These are phyloP conservation scores for Leucogyrophana mollusca DNA, from an alignment of 768 basidiomycete genomes.

Conservation along the genomic window DNA sequence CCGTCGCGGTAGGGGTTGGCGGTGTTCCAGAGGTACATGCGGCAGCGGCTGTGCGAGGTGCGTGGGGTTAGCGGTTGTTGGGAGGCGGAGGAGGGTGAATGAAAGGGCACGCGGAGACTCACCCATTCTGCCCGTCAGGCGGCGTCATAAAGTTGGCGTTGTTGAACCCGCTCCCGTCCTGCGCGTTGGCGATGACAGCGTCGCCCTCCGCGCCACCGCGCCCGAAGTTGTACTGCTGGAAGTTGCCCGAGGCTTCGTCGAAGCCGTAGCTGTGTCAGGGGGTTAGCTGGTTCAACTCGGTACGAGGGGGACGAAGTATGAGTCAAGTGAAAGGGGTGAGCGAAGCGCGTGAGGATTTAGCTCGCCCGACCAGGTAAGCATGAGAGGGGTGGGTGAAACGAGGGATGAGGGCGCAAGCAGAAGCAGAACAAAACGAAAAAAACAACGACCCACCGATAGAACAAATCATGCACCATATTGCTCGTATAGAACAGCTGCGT, in stretches of 20 bases:
- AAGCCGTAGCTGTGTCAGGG: slow-evolving; percentile 73
- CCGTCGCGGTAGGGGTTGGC: slow-evolving; percentile 90
- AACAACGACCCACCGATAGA: slow-evolving; percentile 59
- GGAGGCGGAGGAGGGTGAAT: not conserved
- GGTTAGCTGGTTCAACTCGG: not conserved
- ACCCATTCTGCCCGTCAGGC: slow-evolving; percentile 80
- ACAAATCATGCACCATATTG: slow-evolving; percentile 81
- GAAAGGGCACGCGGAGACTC: slow-evolving; percentile 5
- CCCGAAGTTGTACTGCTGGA: slow-evolving; percentile 97
- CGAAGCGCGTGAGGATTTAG: no score
- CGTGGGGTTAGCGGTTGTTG: not conserved
- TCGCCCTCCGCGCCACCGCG: slow-evolving; percentile 86
- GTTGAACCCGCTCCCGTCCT: slow-evolving; percentile 92
- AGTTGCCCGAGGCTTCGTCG: slow-evolving; percentile 89
- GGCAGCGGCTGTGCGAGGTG: slow-evolving; percentile 54
- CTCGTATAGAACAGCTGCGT: slow-evolving; percentile 88
- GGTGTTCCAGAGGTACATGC: slow-evolving; percentile 97
- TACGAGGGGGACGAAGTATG: not conserved
- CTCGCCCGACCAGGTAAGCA: no score
- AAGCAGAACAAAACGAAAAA: no score
- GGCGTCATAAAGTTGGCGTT: slow-evolving; percentile 92
- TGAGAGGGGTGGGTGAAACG: no score
- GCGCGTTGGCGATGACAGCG: slow-evolving; percentile 91
- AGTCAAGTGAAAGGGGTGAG: no score
- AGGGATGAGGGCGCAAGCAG: no score